Base-by-base conservation (phyloP, 2,329 filamentous ascomycete species). In the Aspergillus sojae region DNA sequence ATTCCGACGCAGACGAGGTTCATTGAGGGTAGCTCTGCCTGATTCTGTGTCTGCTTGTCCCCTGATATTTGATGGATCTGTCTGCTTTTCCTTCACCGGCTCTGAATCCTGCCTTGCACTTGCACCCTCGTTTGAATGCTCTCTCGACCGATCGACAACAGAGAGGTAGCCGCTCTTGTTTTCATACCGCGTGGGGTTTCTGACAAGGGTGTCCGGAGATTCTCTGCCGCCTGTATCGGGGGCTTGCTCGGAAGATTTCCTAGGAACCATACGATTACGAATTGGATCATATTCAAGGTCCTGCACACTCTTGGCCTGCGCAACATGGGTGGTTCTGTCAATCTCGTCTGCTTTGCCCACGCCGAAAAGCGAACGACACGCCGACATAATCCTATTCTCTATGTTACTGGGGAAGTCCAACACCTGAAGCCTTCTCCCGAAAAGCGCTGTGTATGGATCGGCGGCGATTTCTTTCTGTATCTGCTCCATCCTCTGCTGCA, bases 271-370 rank as follows among this genome's bases (percentile, higher is more conserved):
- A 26, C 78, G 74, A 36, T 78, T 77, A 61, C 73, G 78, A 39
- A 82, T 77, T 10, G 79, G 79, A 46, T 82, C 80, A 64, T 80
- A 81, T 57, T 75, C 71, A 62, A 75, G 60, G n/a, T 45, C 34
- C 32, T 58, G 28, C 21, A 41, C 52, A 54, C 56, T 21, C 4
- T 26, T 43, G 12, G 56, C 32, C n/a, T 60, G 60, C 2, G 60
- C 46, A 9, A 10, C 12, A 19, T n/a, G 12, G 26, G 48, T 26
- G 41, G 16, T 34, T 46, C 21, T 41, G 11, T 55, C 26, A 19
- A 21, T 34, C 58, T 26, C n/a, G 39, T 7, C 30, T 43, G 57
- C 48, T 26, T 65, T 60, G 19, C 54, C 67, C 41, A 64, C 21
- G 4, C 68, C 72, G 52, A 75, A 64, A 34, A 78, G 64, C 0